Percentiles rank a stretch among this genome's conserved stretches.
These are phyloP conservation scores for Pseudogymnoascus pannorum DNA, from an alignment of 2,329 filamentous ascomycete genomes.

Conservation along the genomic window DNA sequence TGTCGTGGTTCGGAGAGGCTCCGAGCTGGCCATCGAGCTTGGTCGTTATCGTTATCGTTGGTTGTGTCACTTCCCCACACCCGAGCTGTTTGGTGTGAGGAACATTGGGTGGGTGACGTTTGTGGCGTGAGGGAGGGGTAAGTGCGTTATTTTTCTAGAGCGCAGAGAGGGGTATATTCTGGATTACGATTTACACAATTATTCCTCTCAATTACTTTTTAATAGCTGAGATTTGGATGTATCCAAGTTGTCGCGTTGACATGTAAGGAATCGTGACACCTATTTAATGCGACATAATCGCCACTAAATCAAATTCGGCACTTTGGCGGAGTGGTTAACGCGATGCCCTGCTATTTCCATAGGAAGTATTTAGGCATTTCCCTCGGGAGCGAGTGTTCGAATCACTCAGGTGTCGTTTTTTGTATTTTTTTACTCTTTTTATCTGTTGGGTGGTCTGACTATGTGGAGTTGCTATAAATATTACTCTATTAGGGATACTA, in stretches of 20 bases:
- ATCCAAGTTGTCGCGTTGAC: not conserved
- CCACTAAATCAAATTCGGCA: conserved; percentile 1
- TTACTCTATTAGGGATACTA: not conserved
- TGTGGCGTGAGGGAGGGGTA: not conserved
- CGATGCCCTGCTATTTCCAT: conserved; percentile 9
- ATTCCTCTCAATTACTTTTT: not conserved
- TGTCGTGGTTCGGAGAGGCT: not conserved
- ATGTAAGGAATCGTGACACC: not conserved
- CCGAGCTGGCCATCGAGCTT: not conserved
- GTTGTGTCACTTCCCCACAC: not conserved
- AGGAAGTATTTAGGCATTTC: conserved; percentile 8
- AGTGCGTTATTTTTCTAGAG: not conserved
- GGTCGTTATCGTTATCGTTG: not conserved
- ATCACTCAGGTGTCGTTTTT: conserved; percentile 10
- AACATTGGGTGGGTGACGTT: not conserved
- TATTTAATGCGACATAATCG: not conserved
- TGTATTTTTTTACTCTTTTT: not conserved
- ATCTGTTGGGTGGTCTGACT: too few species aligned
- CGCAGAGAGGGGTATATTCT: not conserved
- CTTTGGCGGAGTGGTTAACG: conserved; percentile 11
- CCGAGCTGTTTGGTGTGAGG: not conserved
- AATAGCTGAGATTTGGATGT: not conserved
- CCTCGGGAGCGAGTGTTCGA: conserved; percentile 11
- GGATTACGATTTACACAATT: not conserved
- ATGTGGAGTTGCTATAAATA: too few species aligned